Evolutionary conservation across 805 yeast species (phyloP), one percentile per base, ranked within the genome.

Genomic region (Candida rishiriensis): DNA sequence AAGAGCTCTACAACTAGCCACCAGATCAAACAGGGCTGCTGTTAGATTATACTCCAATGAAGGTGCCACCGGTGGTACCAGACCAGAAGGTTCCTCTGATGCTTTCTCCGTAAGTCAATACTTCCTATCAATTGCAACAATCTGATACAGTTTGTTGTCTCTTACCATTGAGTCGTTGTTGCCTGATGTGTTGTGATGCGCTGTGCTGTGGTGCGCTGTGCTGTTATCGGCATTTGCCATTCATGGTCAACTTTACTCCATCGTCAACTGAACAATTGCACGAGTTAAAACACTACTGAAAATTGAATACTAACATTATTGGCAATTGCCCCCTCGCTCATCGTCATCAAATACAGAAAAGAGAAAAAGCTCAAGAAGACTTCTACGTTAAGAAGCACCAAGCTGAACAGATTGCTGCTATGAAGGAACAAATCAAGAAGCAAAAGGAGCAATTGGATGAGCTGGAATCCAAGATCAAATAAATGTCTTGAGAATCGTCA

Each of bases 361-460:
- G 95, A 66, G 99, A 93, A 76, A 84, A 79, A 70, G 96, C 96
- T 51, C 83, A 82, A 63, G 99, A 91, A 73, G 88, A 85, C 64
- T 75, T 72, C 59, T 90, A 81, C 73, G 74, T 89, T 68, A 87
- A 80, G 70, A 83, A 88, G 71, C 96, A 85, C 64, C 96, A 91
- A 74, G 85, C 83, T 64, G 96, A 88, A 68, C 88, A 85, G 73
- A 74, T 89, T 65, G 81, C 78, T 61, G 76, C 77, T 40, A 78
- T 89, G 66, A 84, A 74, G 66, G 88, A 85, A 64, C 78, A 84
- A 60, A 75, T 89, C 65, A 79, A 83, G 66, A 74, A 85, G 70
- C 93, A 83, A 65, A 83, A 81, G 74, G 74, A 78, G 51, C 69
- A 74, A 51, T 68, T 78, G 51, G 73, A 68, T 41, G 66, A 75